phyloP scores from a whole-genome alignment of 176 grass and related monocot species.

The barley (Hordeum vulgare) region MorexV3_pseudomolecules_assembly NC_058519.1:2287321-2287820 shows the following conservation, averaged over 20 bases:
- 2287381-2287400: no score
- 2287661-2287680: constrained; percentile 49
- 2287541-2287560: constrained; percentile 41
- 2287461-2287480: not conserved
- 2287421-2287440: no score
- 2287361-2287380: not conserved
- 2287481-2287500: not conserved
- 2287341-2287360: no score
- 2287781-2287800: not conserved
- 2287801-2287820: not conserved
- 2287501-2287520: not conserved
- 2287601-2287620: constrained; percentile 60
- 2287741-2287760: constrained; percentile 45
- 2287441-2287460: not conserved
- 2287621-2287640: constrained; percentile 47
- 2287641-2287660: constrained; percentile 56
- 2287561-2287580: constrained; percentile 38
- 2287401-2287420: no score
- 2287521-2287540: not conserved
- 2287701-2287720: constrained; percentile 63
- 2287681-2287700: constrained; percentile 39
- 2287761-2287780: not conserved
- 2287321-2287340: no score
- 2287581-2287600: constrained; percentile 64
- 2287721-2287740: constrained; percentile 51